These are phyloP conservation scores for Dichomitus squalens DNA, from an alignment of 1,284 basidiomycete species.

Conservation along the genomic window DNA sequence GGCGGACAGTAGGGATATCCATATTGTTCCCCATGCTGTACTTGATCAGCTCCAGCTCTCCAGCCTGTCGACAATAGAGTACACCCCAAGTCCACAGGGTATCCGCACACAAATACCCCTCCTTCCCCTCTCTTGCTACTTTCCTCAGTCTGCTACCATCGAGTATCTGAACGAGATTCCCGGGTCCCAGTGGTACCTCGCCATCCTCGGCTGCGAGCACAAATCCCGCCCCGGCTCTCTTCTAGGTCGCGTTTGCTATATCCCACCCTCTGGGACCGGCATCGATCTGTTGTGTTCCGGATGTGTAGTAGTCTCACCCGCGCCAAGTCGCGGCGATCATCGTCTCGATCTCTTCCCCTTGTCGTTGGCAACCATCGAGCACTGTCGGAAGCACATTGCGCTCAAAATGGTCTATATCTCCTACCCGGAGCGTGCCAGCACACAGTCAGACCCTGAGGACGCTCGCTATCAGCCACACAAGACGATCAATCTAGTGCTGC, in stretches of 20 bases:
- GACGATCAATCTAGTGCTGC: background rate
- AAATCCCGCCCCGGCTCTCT: background rate
- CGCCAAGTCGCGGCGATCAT: background rate
- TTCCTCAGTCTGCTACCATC: background rate
- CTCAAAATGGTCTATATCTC: background rate
- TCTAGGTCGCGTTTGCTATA: background rate
- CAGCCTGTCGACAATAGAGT: too few relatives aligned
- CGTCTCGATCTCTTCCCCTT: background rate
- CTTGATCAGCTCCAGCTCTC: too few relatives aligned
- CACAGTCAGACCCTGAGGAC: background rate
- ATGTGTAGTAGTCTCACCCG: background rate
- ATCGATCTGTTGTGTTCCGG: background rate
- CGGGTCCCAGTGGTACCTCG: background rate
- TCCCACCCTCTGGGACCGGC: background rate
- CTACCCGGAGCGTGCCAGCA: background rate
- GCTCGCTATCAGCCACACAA: background rate
- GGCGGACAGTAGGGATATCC: too few relatives aligned
- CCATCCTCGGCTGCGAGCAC: too few relatives aligned
- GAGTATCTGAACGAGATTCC: too few relatives aligned
- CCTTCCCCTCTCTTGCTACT: background rate
- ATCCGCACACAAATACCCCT: too few relatives aligned
- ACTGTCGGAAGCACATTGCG: background rate
- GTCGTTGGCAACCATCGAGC: background rate
- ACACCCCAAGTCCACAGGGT: too few relatives aligned
- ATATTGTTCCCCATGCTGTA: too few relatives aligned